Evolutionary conservation across 129 eudicot species (phyloP), one percentile per base, ranked within the genome.

Genomic region (Oenanthe sinensis): DNA sequence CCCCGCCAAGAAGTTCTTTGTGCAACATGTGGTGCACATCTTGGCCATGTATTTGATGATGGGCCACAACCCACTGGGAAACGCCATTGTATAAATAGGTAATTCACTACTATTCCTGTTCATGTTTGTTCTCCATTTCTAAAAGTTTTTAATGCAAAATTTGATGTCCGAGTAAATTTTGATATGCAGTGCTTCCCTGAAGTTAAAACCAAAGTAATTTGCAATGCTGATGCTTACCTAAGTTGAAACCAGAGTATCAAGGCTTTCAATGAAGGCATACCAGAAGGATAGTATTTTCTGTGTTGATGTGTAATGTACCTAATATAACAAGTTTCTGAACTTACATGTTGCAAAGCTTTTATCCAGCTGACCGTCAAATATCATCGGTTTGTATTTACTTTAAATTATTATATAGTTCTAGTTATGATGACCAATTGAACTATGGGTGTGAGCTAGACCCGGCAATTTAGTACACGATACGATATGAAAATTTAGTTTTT

Each of bases 21-120:
- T 81, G 90, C 93, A 14, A 90, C 69, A 72, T 94, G 98, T 80
- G 96, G 89, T 85, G 97, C 96, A 80, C 98, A 94, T 83, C 98
- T 94, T 75, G 98, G 98, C 24, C 98, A 94, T 79, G 92, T 94
- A 24, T 94, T 94, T 60, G 97, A 89, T n/a, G 98, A 94, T 39
- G 98, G 98, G 17, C 98, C 98, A 36, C 96, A 88, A 0, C 98
- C 98, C 37, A 91, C 97, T 0, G 93, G 98, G 72, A 91, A 91
- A 62, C 96, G 98, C 8, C 88, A 87, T 76, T 91, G 98, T 81
- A 95, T 95, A 79, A 95, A 95, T 72, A 91, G 98, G 98, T 90
- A 82, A n/a, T 0, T 65, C 65, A 10, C 16, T 76, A 15, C 60
- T 39, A 26, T 49, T 43, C 80, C 46, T 30, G 67, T n/a, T 33